These are phyloP conservation scores for Canna indica DNA, from an alignment of 176 grass and related monocot species.

Conservation along the genomic window DNA sequence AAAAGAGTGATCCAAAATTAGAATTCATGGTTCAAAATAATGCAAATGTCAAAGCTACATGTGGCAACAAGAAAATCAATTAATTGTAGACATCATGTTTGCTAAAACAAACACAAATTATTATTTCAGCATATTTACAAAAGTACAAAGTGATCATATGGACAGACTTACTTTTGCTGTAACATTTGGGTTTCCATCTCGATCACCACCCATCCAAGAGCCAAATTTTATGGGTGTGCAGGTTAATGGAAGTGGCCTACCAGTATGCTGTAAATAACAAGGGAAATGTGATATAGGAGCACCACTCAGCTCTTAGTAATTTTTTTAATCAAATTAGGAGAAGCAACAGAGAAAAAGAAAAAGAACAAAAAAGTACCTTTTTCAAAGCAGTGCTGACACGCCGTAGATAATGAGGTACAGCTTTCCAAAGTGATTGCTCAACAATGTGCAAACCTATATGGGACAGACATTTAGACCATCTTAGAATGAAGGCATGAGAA, in stretches of 20 bases:
- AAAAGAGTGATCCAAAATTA: neutral
- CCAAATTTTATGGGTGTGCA: conserved; percentile 94
- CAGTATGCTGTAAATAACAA: conserved; percentile 51
- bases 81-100: neutral
- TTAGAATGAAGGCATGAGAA: neutral
- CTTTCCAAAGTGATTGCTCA: conserved; percentile 97
- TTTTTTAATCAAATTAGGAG: conserved; percentile 5
- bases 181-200: conserved; percentile 91
- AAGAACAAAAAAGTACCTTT: too few species aligned
- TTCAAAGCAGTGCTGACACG: conserved; percentile 88
- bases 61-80: neutral
- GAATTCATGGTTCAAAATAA: neutral
- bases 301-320: neutral
- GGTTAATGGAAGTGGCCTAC: conserved; percentile 77
- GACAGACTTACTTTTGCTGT: conserved; percentile 67
- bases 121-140: neutral
- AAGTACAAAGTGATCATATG: neutral
- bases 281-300: conserved; percentile 4
- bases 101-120: neutral
- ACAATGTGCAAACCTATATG: conserved; percentile 79
- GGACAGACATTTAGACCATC: neutral
- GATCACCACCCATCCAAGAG: conserved; percentile 96
- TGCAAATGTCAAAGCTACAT: neutral
- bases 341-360: neutral
- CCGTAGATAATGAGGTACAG: conserved; percentile 78